phyloP scores from a whole-genome alignment of 1,139 yeast genomes.

The Suhomyces taliae region DNA sequence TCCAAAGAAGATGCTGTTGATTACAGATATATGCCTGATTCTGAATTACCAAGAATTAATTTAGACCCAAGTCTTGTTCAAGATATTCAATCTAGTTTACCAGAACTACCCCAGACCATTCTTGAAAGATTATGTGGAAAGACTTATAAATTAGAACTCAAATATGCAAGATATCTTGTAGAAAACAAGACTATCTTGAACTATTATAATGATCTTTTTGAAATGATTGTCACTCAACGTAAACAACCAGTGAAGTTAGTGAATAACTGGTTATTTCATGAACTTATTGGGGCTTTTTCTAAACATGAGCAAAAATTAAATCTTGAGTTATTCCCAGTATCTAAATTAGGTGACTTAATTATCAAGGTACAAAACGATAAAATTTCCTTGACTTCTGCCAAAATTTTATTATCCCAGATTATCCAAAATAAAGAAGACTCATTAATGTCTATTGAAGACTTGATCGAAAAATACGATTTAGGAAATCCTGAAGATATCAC shows the following conservation, averaged over 20 bases:
- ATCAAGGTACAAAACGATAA: conserved; percentile 21
- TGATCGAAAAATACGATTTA: conserved; percentile 61
- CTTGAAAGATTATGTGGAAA: conserved; percentile 45
- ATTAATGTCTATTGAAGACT: conserved; percentile 29
- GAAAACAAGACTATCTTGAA: conserved; percentile 43
- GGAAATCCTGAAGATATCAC: conserved; percentile 34
- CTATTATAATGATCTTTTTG: conserved; percentile 53
- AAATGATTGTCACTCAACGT: conserved; percentile 17
- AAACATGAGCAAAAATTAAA: conserved; percentile 48
- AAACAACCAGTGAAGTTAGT: conserved; percentile 40
- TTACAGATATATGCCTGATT: conserved; percentile 92
- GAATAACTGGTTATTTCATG: conserved; percentile 85
- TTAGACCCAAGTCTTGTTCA: conserved; percentile 39
- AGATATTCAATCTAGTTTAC: conserved; percentile 46
- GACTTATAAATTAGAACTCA: conserved; percentile 62
- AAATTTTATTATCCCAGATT: conserved; percentile 58
- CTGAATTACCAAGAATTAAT: conserved; percentile 69
- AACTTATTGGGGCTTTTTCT: conserved; percentile 68
- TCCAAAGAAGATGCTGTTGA: conserved; percentile 81
- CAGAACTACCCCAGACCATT: conserved; percentile 63
- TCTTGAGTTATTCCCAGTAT: conserved; percentile 29
- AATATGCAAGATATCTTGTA: conserved; percentile 69
- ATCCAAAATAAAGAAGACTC: conserved; percentile 46
- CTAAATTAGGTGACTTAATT: conserved; percentile 27
- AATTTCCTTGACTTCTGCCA: conserved; percentile 57